Percentiles rank a stretch among this genome's conserved stretches.
These are phyloP conservation scores for Myxozyma neglecta DNA, from an alignment of 805 yeast genomes.

Conservation along the genomic window DNA sequence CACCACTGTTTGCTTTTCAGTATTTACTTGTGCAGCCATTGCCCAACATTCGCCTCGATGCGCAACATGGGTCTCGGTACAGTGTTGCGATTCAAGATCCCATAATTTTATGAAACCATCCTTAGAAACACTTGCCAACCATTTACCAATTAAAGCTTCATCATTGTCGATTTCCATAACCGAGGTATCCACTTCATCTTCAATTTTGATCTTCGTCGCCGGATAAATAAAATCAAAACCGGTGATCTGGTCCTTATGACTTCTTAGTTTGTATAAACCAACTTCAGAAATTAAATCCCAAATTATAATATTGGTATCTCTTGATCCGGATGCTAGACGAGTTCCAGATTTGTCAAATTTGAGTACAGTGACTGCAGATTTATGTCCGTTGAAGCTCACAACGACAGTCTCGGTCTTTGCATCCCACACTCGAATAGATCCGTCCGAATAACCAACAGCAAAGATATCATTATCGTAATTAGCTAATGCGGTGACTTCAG, in stretches of 20 bases:
- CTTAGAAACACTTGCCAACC: conserved; percentile 73
- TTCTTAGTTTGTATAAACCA: conserved; percentile 81
- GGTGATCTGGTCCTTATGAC: conserved; percentile 87
- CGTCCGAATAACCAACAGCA: conserved; percentile 90
- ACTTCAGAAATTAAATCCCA: conserved; percentile 96
- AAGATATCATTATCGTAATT: conserved; percentile 64
- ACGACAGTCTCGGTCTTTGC: conserved; percentile 72
- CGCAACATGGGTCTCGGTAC: conserved; percentile 92
- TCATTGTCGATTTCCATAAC: conserved; percentile 12
- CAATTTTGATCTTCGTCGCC: conserved; percentile 32
- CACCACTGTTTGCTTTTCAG: conserved; percentile 40
- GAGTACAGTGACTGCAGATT: conserved; percentile 68
- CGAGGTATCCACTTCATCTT: conserved; percentile 29
- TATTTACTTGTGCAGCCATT: conserved; percentile 48
- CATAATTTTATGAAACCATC: conserved; percentile 92
- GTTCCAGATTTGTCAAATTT: conserved; percentile 81
- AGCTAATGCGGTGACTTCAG: conserved; percentile 62
- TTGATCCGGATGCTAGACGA: conserved; percentile 78
- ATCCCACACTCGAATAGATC: conserved; percentile 91
- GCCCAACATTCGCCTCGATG: conserved; percentile 95
- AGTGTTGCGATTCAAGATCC: conserved; percentile 87
- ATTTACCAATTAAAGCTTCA: conserved; percentile 54
- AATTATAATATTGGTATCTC: conserved; percentile 76
- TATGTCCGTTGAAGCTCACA: conserved; percentile 88
- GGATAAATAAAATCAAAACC: conserved; percentile 58